Conservation (phyloP, 805 yeast species). For the Osmozyma mogii region DNA sequence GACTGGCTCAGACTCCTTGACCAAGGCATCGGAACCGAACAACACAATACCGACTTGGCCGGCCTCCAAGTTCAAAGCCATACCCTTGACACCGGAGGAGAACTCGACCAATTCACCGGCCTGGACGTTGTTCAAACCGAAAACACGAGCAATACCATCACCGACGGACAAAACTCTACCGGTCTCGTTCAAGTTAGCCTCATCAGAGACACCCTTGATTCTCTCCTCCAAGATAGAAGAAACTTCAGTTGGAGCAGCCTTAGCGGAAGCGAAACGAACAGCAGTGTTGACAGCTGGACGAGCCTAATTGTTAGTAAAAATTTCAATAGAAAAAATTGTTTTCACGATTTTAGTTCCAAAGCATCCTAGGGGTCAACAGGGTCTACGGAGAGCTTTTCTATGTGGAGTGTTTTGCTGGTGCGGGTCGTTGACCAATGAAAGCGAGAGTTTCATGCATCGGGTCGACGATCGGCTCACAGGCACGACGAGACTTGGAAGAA, state of each 20-base stretch:
- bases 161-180: conserved; percentile 99
- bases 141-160: conserved; percentile 99
- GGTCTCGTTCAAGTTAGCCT: conserved; percentile 96
- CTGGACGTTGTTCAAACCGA: conserved; percentile 98
- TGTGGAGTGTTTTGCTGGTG: too few species aligned
- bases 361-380: too few species aligned
- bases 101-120: conserved; percentile 99
- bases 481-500: too few species aligned
- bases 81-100: conserved; percentile 99
- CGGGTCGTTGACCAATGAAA: too few species aligned
- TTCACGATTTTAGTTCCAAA: too few species aligned
- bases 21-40: conserved; percentile 98
- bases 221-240: conserved; percentile 98
- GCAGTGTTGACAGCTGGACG: conserved; percentile 62
- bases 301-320: conserved; percentile 47
- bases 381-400: too few species aligned
- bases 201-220: conserved; percentile 98
- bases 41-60: conserved; percentile 99
- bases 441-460: too few species aligned
- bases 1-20: conserved; percentile 99
- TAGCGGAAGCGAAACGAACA: conserved; percentile 85
- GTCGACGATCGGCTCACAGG: too few species aligned
- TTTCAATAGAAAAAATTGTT: too few species aligned
- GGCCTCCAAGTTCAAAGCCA: conserved; percentile 99
- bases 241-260: conserved; percentile 99